phyloP scores from a whole-genome alignment of 208 protist genomes.

The Trichomonas vaginalis region DNA sequence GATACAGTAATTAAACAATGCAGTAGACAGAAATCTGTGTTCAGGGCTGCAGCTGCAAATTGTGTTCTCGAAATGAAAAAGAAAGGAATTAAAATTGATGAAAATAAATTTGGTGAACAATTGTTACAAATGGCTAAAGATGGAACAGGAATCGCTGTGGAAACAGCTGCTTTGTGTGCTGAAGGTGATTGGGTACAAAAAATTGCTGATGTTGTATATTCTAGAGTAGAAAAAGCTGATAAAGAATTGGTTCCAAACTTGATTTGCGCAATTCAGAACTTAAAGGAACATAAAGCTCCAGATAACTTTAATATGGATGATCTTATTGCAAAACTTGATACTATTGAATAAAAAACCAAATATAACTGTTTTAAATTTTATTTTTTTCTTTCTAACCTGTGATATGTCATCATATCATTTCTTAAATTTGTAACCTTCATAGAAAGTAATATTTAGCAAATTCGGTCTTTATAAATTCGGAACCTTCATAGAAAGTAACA shows the following conservation, averaged over 20 bases:
- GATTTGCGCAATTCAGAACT: neutral
- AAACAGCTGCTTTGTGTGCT: neutral
- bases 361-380: too few relatives aligned
- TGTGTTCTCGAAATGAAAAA: neutral
- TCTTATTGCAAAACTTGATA: neutral
- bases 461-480: too few relatives aligned
- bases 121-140: neutral
- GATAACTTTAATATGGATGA: neutral
- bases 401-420: too few relatives aligned
- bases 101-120: neutral
- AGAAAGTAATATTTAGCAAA: too few relatives aligned
- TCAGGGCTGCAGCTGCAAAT: neutral
- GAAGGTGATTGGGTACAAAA: neutral
- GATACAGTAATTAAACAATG: neutral
- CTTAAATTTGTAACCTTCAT: too few relatives aligned
- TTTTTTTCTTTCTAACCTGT: too few relatives aligned
- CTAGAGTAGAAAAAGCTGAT: neutral
- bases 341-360: too few relatives aligned
- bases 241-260: neutral
- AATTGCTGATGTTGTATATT: neutral
- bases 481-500: too few relatives aligned
- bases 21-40: constrained; percentile 4
- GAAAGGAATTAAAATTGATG: neutral
- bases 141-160: neutral
- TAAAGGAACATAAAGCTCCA: neutral